A percentile compares a stretch with the other conserved stretches of the same genome.
Evolutionary conservation across 2,329 filamentous ascomycete genomes (phyloP).

Genomic region (Fusarium concolor): DNA sequence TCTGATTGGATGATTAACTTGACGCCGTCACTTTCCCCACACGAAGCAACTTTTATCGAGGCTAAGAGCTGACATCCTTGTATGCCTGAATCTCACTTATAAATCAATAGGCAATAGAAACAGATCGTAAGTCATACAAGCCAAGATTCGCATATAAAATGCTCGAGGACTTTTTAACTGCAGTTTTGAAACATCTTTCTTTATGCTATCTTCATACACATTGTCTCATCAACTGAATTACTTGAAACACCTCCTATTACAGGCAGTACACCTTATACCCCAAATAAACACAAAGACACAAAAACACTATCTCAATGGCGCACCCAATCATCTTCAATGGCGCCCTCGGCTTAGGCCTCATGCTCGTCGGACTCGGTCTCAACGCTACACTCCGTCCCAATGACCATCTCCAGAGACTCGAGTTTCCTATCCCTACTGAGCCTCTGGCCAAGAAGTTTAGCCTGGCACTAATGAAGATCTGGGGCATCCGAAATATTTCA

Average conservation of each 20-base stretch:
- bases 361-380: conserved; percentile 11
- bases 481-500: conserved; percentile 22
- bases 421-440: conserved; percentile 16
- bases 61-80: not conserved
- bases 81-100: not conserved
- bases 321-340: conserved; percentile 19
- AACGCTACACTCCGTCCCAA: conserved; percentile 22
- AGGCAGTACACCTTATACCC: fast-evolving
- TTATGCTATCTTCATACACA: too few relatives aligned
- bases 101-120: not conserved
- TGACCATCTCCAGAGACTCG: not conserved
- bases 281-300: too few relatives aligned
- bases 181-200: fast-evolving
- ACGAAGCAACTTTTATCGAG: conserved; percentile 2
- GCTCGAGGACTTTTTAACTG: too few relatives aligned
- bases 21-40: not conserved
- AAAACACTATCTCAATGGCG: not conserved
- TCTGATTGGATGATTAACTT: not conserved
- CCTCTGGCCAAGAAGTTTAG: conserved; percentile 14
- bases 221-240: too few relatives aligned
- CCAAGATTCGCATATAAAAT: too few relatives aligned
- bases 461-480: conserved; percentile 11
- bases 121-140: not conserved
- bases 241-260: fast-evolving
- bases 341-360: not conserved